phyloP scores from a whole-genome alignment of 805 yeast species.

The Barnettozyma californica region DNA sequence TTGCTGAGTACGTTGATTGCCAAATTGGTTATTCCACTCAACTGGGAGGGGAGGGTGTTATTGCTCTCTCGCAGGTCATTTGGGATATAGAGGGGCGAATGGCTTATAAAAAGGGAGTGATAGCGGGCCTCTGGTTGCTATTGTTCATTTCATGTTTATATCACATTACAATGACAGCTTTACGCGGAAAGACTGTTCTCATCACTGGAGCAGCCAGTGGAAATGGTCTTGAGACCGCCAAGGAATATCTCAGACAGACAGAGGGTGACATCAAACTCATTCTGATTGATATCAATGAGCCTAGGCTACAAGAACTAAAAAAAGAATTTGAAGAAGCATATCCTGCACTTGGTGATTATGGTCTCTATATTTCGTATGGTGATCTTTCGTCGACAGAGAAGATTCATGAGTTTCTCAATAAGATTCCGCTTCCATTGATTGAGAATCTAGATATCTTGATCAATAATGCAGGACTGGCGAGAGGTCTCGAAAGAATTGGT shows the following conservation, averaged over 20 bases:
- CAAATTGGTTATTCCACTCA: constrained; percentile 1
- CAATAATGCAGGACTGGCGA: constrained; percentile 74
- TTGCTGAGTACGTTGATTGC: not conserved
- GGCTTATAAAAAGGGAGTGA: not conserved
- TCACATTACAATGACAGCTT: constrained; percentile 12
- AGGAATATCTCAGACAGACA: constrained; percentile 69
- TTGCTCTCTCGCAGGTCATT: not conserved
- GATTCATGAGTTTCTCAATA: constrained; percentile 43
- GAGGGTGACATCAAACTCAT: constrained; percentile 64
- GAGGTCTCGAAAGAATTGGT: constrained; percentile 77
- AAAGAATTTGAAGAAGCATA: constrained; percentile 40
- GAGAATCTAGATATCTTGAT: constrained; percentile 56
- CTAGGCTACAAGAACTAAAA: constrained; percentile 45
- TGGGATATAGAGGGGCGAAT: not conserved
- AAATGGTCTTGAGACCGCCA: constrained; percentile 86
- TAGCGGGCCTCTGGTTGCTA: not conserved
- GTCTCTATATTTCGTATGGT: constrained; percentile 36
- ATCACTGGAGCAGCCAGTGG: constrained; percentile 96
- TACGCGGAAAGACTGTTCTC: constrained; percentile 69
- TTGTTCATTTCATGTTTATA: not conserved
- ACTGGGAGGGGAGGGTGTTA: not conserved
- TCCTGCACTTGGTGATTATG: constrained; percentile 36
- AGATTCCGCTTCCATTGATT: constrained; percentile 46
- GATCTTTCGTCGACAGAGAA: constrained; percentile 53
- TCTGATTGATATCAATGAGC: constrained; percentile 69